Evolutionary conservation across 2,329 filamentous ascomycete species (phyloP), one percentile per base, ranked within the genome.

Genomic region (Diaporthe capsici): DNA sequence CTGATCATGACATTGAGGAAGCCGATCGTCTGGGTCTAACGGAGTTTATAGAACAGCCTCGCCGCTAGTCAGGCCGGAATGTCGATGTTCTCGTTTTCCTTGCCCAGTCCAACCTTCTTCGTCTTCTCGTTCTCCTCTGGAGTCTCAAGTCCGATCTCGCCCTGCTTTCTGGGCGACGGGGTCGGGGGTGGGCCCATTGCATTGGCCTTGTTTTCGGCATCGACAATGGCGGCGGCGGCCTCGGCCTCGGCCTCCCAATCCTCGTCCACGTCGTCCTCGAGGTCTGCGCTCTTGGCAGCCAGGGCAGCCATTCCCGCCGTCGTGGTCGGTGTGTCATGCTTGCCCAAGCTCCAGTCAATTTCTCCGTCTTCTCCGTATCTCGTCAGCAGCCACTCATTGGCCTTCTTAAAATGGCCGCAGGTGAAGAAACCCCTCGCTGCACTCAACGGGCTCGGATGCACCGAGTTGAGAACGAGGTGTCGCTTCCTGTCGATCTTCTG

Each of bases 361-460:
- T 92, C 90, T 1, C 91, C 93, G 4, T 92, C 93, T n/a, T 90
- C 86, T 0, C 97, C 97, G 84, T 98, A 98, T 75, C 94, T 89
- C 79, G 89, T 84, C 72, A 90, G 87, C 31, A 99, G 87, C 97
- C 97, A 99, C 80, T 94, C 92, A 81, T 98, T 98, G 63, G 94
- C 91, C 85, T 92, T 91, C 78, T 88, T 92, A 83, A 97, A 98
- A 84, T 98, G 95, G 0, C 92, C 91, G 80, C 94, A 96, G 75
- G 94, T 92, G 79, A 95, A 95, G 84, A 95, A 99, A 1, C 97
- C 97, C 72, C 91, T 89, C 20, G 88, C 85, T 5, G 96, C 97
- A 85, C 95, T 97, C 78, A 98, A 84, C n/a, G 97, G 97, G 83
- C 95, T 98, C 0, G 97, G 97, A 85, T 99, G 97, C 68, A 96